Base-by-base conservation (phyloP, 2,329 filamentous ascomycete species). In the Fusarium sp. region DNA sequence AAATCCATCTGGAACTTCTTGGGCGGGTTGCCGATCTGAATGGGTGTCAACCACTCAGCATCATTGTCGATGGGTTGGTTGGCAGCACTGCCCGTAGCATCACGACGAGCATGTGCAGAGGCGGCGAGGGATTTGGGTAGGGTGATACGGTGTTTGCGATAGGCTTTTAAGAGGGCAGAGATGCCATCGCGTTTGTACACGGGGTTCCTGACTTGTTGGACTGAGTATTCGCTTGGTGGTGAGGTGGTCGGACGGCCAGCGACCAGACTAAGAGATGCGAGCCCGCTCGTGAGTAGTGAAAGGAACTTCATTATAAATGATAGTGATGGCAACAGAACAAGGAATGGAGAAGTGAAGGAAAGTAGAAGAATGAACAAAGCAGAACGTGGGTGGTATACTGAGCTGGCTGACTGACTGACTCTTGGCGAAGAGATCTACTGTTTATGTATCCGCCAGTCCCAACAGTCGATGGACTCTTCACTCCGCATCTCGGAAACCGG, bases 1-100 rank as follows among this genome's bases (percentile, higher is more conserved):
- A 82, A 77, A 58, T 80, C 76, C 43, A 82, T 69, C 28, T 76
- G 74, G 29, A 81, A 70, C 1, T 75, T 78, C 62, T 78, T 76
- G 9, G 78, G 70, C 4, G 79, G 79, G 6, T 76, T 78, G 9
- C 79, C 79, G 22, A 81, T 78, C 32, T 75, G 70, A 7, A 80
- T 77, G 4, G 77, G 75, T 2, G 74, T 73, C 29, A 79, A 61
- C 63, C 77, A 80, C 63, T 79, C 77, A 28, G 65, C 53, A 39
- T 79, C 76, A 42, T 69, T 58, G 3, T 70, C 45, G 47, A 72
- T 59, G 1, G 77, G 76, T 0, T 48, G 70, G 25, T 72, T 71
- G 3, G 53, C 44, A 5, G 58, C 74, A 22, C 68, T 74, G 43
- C 75, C 76, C 1, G 67, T 74, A 25, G 50, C 54, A 29, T 66